phyloP scores from a whole-genome alignment of 2,329 filamentous ascomycete species.

The Alternaria sp. region DNA sequence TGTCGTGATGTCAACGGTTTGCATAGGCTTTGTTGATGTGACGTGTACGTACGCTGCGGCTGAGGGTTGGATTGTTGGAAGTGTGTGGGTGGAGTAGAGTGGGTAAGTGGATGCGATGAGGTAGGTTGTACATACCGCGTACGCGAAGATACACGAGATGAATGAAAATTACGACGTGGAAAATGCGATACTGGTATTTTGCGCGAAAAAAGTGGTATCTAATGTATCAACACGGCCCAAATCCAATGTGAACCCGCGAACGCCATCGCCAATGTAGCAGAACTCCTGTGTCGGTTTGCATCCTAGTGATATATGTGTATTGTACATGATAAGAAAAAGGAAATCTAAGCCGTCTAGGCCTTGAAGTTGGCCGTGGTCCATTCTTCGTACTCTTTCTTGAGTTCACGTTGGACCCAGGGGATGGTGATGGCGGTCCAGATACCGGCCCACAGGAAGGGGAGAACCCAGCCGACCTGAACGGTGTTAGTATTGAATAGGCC shows the following conservation, averaged over 20 bases:
- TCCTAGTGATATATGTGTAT: slow-evolving; percentile 4
- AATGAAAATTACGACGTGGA: neutral
- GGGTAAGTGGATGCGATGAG: neutral
- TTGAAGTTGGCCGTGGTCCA: slow-evolving; percentile 49
- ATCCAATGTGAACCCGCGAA: neutral
- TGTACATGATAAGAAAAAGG: neutral
- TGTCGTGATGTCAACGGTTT: neutral
- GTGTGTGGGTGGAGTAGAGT: neutral
- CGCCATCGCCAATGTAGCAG: slow-evolving; percentile 10
- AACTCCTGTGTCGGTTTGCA: slow-evolving; percentile 1
- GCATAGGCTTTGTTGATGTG: neutral
- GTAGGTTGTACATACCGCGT: neutral
- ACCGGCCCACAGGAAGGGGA: slow-evolving; percentile 59
- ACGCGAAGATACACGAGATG: neutral
- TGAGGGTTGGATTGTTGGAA: neutral
- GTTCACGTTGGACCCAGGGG: slow-evolving; percentile 51
- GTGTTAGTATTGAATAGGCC: slow-evolving; percentile 13
- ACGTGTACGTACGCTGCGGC: neutral
- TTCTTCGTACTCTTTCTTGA: slow-evolving; percentile 43
- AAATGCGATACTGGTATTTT: slow-evolving; percentile 1
- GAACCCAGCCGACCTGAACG: slow-evolving; percentile 53
- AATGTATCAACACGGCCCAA: neutral
- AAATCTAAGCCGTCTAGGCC: slow-evolving; percentile 25
- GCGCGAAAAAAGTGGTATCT: slow-evolving; percentile 14
- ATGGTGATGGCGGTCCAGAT: slow-evolving; percentile 56